phyloP scores from a whole-genome alignment of 345 rosid species.

The Boechera stricta region DNA sequence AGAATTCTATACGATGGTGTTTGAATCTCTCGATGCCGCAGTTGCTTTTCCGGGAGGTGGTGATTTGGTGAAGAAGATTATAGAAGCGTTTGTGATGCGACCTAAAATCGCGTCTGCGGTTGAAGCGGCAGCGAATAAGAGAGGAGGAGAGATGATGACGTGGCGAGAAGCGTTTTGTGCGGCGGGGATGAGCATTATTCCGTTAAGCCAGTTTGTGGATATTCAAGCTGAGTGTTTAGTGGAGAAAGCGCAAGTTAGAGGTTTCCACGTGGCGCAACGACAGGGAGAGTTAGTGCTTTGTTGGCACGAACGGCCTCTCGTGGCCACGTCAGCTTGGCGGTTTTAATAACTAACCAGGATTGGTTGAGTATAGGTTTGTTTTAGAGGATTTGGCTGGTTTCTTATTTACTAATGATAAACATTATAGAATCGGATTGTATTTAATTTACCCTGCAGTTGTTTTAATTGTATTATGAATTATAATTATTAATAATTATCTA shows the following conservation, averaged over 20 bases:
- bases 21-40: conserved; percentile 76
- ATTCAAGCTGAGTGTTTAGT: conserved; percentile 73
- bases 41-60: conserved; percentile 37
- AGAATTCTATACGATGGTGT: conserved; percentile 67
- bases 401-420: no score
- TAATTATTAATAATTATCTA: no score
- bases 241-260: conserved; percentile 66
- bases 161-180: conserved; percentile 72
- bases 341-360: conserved; percentile 36
- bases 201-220: conserved; percentile 78
- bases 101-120: conserved; percentile 67
- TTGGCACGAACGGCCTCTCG: conserved; percentile 71
- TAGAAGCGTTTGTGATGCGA: conserved; percentile 60
- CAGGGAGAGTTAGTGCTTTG: conserved; percentile 83
- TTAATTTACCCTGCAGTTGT: no score
- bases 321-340: conserved; percentile 89
- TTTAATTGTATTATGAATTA: no score
- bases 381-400: not conserved
- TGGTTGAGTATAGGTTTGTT: not conserved
- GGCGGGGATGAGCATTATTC: conserved; percentile 74
- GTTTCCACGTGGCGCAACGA: conserved; percentile 80
- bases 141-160: conserved; percentile 50
- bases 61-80: conserved; percentile 57
- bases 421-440: no score
- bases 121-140: conserved; percentile 49